A percentile compares a stretch with the other conserved stretches of the same genome.
Evolutionary conservation across 208 protist genomes (phyloP).

Genomic region (Wallacemonas sp.): DNA sequence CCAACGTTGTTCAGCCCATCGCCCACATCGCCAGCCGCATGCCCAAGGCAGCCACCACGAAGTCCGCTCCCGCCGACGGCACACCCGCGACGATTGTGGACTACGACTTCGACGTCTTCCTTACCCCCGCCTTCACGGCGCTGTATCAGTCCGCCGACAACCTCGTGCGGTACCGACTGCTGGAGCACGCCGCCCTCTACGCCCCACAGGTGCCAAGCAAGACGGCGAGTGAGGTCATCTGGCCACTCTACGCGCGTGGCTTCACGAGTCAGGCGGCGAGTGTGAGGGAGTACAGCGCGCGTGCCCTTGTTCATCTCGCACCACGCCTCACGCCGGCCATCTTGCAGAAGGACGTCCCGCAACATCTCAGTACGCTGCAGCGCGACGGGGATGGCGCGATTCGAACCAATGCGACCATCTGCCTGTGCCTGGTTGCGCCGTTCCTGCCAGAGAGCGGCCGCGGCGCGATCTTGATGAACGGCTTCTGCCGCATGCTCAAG

Average conservation of each 20-base stretch:
- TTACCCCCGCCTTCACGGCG: slow-evolving; percentile 59
- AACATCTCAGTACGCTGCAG: slow-evolving; percentile 62
- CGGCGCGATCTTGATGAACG: slow-evolving; percentile 49
- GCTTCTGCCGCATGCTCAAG: slow-evolving; percentile 77
- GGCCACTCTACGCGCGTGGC: slow-evolving; percentile 66
- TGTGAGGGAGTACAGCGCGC: slow-evolving; percentile 76
- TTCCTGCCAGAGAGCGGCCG: slow-evolving; percentile 28
- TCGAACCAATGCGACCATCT: slow-evolving; percentile 89
- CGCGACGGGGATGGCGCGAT: slow-evolving; percentile 71
- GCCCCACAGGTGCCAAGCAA: slow-evolving; percentile 33
- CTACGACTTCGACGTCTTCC: slow-evolving; percentile 51
- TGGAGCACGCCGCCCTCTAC: slow-evolving; percentile 58
- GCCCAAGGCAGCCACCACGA: not conserved
- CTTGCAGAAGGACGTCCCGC: slow-evolving; percentile 60
- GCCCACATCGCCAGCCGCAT: slow-evolving; percentile 55
- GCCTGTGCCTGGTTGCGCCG: slow-evolving; percentile 59
- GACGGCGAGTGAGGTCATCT: slow-evolving; percentile 58
- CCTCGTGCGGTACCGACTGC: slow-evolving; percentile 65
- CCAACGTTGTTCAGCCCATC: slow-evolving; percentile 59
- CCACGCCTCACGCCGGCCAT: slow-evolving; percentile 42
- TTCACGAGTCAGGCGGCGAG: slow-evolving; percentile 56
- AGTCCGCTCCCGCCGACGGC: not conserved
- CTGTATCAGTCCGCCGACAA: slow-evolving; percentile 63
- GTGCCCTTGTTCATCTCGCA: slow-evolving; percentile 72
- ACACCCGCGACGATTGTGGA: slow-evolving; percentile 11